Conservation (phyloP, 1,284 basidiomycete species). For the Cryptococcus sp. region DNA sequence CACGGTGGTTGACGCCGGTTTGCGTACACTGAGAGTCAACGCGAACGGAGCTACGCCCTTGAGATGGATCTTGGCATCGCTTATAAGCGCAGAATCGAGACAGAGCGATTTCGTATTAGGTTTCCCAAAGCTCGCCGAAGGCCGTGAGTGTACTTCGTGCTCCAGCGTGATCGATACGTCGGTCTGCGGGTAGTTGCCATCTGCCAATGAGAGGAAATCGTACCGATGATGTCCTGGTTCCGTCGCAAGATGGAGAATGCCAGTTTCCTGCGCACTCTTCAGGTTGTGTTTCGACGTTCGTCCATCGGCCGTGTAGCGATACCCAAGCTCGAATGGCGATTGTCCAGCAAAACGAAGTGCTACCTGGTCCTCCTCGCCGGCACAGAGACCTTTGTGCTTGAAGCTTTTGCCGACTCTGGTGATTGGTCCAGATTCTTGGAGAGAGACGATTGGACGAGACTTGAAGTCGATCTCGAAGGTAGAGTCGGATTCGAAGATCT, state of each 20-base stretch:
- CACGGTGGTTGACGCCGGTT: slow-evolving; percentile 69
- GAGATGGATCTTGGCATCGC: slow-evolving; percentile 65
- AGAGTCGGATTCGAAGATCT: slow-evolving; percentile 62
- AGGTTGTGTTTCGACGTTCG: slow-evolving; percentile 67
- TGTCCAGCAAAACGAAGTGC: slow-evolving; percentile 78
- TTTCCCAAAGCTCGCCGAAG: slow-evolving; percentile 72
- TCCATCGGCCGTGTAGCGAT: slow-evolving; percentile 52
- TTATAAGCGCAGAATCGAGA: slow-evolving; percentile 57
- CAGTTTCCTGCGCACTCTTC: slow-evolving; percentile 79
- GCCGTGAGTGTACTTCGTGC: slow-evolving; percentile 76
- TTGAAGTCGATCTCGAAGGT: slow-evolving; percentile 66
- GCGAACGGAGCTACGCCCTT: slow-evolving; percentile 87
- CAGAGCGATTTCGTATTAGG: slow-evolving; percentile 71
- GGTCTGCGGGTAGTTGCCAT: slow-evolving; percentile 71
- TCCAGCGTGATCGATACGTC: slow-evolving; percentile 65
- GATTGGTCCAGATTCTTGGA: slow-evolving; percentile 57
- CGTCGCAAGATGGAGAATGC: slow-evolving; percentile 80
- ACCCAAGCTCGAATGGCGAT: slow-evolving; percentile 77
- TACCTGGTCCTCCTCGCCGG: slow-evolving; percentile 74
- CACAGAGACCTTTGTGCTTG: slow-evolving; percentile 75
- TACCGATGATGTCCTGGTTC: slow-evolving; percentile 82
- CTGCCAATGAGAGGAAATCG: slow-evolving; percentile 82
- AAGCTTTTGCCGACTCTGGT: slow-evolving; percentile 64
- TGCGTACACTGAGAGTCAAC: slow-evolving; percentile 70
- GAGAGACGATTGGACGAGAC: slow-evolving; percentile 58